Base-by-base conservation (phyloP, 495 filamentous ascomycete genomes). In the Hypoxylon fragiforme region DNA sequence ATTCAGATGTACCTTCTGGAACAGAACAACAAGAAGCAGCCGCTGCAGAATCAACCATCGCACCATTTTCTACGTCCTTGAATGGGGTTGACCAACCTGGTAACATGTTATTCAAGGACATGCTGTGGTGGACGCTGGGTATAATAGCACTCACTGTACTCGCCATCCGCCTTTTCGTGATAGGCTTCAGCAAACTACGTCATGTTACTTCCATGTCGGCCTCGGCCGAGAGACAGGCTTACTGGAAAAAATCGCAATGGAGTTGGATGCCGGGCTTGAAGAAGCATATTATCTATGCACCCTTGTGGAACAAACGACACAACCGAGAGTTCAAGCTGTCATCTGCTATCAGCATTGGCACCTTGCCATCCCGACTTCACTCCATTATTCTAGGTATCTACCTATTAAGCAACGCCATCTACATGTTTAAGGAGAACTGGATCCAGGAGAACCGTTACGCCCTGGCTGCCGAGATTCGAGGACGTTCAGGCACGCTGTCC, bases 321-420 rank as follows among this genome's bases (percentile, higher is more conserved):
- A 95, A 94, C 72, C 83, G 86, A 44, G 92, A 95, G 67, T 82
- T 96, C 56, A 82, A 83, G 57, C 70, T 97, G 3, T 92, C 88
- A 3, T 74, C 81, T 11, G 88, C 86, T 32, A 46, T 94, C 59
- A 91, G 90, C 67, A 80, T 96, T 62, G 94, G 94, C 22, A 91
- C 85, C 0, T 73, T 97, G 2, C 94, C 94, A 3, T 89, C 85
- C 34, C 84, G 94, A 7, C 83, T 96, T 41, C 91, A 98, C 64
- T 77, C 78, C 4, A 46, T 94, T 28, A 74, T 95, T 38, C 74
- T 98, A 2, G 60, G 78, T 15, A 75, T 77, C 5, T 89, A 87
- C 65, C 64, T 88, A 7, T 65, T 73, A 22, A 84, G 84, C 70
- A 90, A 90, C 58, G 24, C 85, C 20, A 72, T 73, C 37, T 88